Conservation (phyloP, 306 rosid genomes). For the Luffa acutangula region DNA sequence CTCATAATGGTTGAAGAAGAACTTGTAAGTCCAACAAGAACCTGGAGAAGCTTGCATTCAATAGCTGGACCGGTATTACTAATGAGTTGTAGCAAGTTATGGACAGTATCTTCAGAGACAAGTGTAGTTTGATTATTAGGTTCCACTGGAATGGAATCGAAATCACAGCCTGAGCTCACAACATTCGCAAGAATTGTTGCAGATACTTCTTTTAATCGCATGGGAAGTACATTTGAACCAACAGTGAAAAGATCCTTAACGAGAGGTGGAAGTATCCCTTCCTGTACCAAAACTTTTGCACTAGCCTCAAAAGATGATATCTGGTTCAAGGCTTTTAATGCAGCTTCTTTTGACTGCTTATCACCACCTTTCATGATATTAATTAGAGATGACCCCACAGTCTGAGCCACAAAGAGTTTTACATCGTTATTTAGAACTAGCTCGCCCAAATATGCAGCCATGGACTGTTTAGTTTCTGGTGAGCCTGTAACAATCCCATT, state of each 20-base stretch:
- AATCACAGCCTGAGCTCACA: constrained; percentile 74
- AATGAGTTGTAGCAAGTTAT: constrained; percentile 82
- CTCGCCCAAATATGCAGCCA: constrained; percentile 88
- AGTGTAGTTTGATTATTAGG: constrained; percentile 62
- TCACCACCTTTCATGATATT: constrained; percentile 65
- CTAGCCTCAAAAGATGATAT: constrained; percentile 85
- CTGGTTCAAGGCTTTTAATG: constrained; percentile 90
- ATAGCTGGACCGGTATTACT: constrained; percentile 99
- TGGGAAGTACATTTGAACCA: constrained; percentile 74
- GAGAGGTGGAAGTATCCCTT: constrained; percentile 94
- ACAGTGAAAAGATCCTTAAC: constrained; percentile 86
- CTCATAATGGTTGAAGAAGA: constrained; percentile 52
- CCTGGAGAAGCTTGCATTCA: constrained; percentile 92
- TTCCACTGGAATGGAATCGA: constrained; percentile 71
- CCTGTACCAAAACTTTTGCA: constrained; percentile 74
- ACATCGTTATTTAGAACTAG: constrained; percentile 76
- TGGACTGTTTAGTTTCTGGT: constrained; percentile 80
- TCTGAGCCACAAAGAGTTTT: constrained; percentile 67
- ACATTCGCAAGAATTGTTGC: constrained; percentile 94
- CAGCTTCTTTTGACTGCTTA: constrained; percentile 80
- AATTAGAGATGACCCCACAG: constrained; percentile 83
- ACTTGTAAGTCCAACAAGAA: constrained; percentile 84
- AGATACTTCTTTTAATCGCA: constrained; percentile 75
- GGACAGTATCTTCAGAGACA: constrained; percentile 90
- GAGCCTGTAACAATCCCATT: constrained; percentile 52